Percentiles rank a stretch among this genome's conserved stretches.
These are phyloP conservation scores for Daedalea quercina DNA, from an alignment of 768 basidiomycete species.

Conservation along the genomic window DNA sequence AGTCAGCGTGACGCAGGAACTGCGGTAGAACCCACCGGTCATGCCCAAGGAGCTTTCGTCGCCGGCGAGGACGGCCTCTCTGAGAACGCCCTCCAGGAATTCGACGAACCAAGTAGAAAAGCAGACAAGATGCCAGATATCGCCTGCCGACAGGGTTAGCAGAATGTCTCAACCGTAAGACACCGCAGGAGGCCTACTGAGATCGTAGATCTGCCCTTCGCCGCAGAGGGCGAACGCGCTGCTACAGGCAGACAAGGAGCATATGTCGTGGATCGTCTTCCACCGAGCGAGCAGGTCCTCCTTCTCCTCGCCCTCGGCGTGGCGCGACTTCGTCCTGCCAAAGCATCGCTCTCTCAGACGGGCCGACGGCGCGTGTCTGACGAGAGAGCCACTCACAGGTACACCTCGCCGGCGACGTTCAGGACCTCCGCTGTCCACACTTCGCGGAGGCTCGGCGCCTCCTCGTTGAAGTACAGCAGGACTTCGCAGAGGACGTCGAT, in stretches of 20 bases:
- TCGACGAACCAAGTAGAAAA: conserved; percentile 55
- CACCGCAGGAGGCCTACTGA: conserved; percentile 36
- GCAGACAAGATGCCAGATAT: conserved; percentile 66
- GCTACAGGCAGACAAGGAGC: conserved; percentile 53
- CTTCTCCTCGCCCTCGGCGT: conserved; percentile 29
- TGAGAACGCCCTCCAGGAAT: conserved; percentile 58
- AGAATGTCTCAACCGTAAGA: background rate
- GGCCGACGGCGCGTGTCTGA: conserved; percentile 1
- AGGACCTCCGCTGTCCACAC: conserved; percentile 47
- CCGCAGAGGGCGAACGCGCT: conserved; percentile 62
- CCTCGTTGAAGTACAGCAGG: conserved; percentile 38
- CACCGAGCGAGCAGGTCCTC: conserved; percentile 41
- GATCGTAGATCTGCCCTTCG: conserved; percentile 55
- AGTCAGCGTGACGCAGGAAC: background rate
- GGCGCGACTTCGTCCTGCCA: conserved; percentile 27
- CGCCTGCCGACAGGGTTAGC: conserved; percentile 34
- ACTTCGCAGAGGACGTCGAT: conserved; percentile 41
- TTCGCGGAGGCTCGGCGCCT: conserved; percentile 32
- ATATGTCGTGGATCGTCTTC: conserved; percentile 59
- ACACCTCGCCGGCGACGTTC: conserved; percentile 36
- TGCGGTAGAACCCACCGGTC: background rate
- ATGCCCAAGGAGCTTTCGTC: background rate
- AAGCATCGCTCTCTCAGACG: background rate
- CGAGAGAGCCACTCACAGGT: conserved; percentile 20
- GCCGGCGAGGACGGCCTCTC: conserved; percentile 36